A percentile compares a stretch with the other conserved stretches of the same genome.
phyloP scores from a whole-genome alignment of 192 early-diverging fungal genomes.

The Rhizoclosmatium globosum region DNA sequence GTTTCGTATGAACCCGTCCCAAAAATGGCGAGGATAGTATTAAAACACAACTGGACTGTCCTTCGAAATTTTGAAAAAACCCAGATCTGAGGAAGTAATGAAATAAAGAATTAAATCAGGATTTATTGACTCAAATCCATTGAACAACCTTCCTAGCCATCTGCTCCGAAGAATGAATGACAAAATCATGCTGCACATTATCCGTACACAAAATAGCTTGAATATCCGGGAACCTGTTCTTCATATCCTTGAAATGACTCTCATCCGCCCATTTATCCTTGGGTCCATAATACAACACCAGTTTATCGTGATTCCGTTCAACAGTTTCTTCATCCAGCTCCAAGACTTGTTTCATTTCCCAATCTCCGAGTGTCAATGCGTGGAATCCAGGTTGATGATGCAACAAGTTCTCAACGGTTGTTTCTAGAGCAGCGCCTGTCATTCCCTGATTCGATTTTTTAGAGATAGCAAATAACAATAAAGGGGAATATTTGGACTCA shows the following conservation, averaged over 20 bases:
- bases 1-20: too few species aligned
- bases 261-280: constrained; percentile 82
- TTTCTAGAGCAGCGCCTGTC: constrained; percentile 49
- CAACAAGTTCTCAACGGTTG: constrained; percentile 74
- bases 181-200: constrained; percentile 84
- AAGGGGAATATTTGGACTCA: too few species aligned
- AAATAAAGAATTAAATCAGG: too few species aligned
- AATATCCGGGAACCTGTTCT: constrained; percentile 60
- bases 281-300: constrained; percentile 81
- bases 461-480: too few species aligned
- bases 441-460: background rate
- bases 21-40: too few species aligned
- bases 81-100: too few species aligned
- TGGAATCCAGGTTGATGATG: constrained; percentile 56
- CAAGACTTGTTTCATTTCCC: constrained; percentile 78
- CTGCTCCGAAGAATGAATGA: constrained; percentile 62
- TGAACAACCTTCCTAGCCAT: constrained; percentile 46
- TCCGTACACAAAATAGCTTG: constrained; percentile 72
- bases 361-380: constrained; percentile 68
- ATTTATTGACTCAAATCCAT: constrained; percentile 38
- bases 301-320: constrained; percentile 60
- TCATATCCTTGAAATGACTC: constrained; percentile 73
- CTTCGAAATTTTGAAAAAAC: too few species aligned
- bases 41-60: too few species aligned
- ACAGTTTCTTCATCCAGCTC: constrained; percentile 75